Evolutionary conservation across 352 stramenopile genomes (phyloP).

Genomic region (Halophytophthora batemanensis): DNA sequence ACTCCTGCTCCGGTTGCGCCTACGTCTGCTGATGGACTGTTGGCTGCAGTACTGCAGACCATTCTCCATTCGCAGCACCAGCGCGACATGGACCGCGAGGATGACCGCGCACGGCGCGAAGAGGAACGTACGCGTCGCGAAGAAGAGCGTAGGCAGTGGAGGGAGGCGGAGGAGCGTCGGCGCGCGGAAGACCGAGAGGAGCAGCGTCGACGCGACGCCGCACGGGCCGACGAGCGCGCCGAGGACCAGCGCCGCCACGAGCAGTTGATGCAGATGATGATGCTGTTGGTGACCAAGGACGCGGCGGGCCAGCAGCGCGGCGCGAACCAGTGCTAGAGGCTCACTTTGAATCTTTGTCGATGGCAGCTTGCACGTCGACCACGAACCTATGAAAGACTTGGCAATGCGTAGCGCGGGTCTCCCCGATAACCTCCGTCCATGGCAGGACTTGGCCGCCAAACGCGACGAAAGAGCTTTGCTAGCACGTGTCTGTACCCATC

Average conservation of each 20-base stretch:
- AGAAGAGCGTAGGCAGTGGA: constrained; percentile 26
- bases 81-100: constrained; percentile 32
- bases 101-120: constrained; percentile 22
- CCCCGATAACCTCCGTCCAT: too few relatives aligned
- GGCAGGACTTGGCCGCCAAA: too few relatives aligned
- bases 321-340: constrained; percentile 9
- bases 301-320: constrained; percentile 9
- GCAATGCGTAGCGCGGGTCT: too few relatives aligned
- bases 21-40: constrained; percentile 22
- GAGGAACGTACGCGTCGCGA: constrained; percentile 26
- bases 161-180: constrained; percentile 30
- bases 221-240: constrained; percentile 26
- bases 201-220: constrained; percentile 24
- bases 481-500: too few relatives aligned
- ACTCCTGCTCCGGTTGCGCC: constrained; percentile 10
- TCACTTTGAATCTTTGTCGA: too few relatives aligned
- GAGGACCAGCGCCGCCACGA: constrained; percentile 34
- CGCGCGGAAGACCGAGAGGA: constrained; percentile 35
- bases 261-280: constrained; percentile 44
- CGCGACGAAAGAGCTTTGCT: too few relatives aligned
- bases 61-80: constrained; percentile 35
- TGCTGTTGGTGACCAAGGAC: constrained; percentile 28
- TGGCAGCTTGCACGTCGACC: too few relatives aligned
- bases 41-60: constrained; percentile 33
- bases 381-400: too few relatives aligned